These are phyloP conservation scores for Saccharomycopsis fermentans DNA, from an alignment of 805 yeast genomes.

Conservation along the genomic window DNA sequence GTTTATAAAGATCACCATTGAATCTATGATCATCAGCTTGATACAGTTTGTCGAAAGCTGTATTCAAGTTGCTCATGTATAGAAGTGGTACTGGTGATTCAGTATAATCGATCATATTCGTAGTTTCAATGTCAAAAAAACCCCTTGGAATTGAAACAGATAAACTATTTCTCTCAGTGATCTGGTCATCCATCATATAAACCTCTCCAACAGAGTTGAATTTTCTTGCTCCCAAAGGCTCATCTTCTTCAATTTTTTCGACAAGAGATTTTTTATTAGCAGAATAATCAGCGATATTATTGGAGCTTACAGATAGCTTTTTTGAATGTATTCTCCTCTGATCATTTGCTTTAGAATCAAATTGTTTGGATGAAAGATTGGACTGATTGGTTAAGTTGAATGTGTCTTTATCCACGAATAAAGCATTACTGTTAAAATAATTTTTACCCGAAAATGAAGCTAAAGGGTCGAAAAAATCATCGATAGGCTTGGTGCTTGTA, in stretches of 20 bases:
- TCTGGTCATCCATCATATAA: background rate
- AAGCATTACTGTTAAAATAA: background rate
- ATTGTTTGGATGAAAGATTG: background rate
- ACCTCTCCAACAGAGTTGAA: background rate
- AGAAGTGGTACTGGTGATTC: constrained; percentile 10
- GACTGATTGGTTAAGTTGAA: background rate
- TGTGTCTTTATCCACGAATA: background rate
- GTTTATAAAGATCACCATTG: background rate
- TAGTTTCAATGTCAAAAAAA: background rate
- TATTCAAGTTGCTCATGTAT: constrained; percentile 5
- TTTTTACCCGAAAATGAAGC: background rate
- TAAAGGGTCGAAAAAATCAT: background rate
- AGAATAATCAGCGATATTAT: background rate
- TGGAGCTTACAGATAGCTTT: background rate
- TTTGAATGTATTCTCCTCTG: background rate
- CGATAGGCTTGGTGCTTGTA: background rate
- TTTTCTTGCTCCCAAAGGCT: background rate
- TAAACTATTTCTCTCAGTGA: background rate
- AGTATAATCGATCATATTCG: constrained; percentile 1
- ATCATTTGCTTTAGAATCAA: background rate
- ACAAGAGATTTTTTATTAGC: background rate
- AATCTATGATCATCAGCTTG: background rate
- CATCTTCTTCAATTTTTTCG: background rate
- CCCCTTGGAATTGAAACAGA: background rate
- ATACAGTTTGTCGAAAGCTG: constrained; percentile 8